These are phyloP conservation scores for Carex parvula DNA, from an alignment of 176 grass and related monocot genomes.

Conservation along the genomic window DNA sequence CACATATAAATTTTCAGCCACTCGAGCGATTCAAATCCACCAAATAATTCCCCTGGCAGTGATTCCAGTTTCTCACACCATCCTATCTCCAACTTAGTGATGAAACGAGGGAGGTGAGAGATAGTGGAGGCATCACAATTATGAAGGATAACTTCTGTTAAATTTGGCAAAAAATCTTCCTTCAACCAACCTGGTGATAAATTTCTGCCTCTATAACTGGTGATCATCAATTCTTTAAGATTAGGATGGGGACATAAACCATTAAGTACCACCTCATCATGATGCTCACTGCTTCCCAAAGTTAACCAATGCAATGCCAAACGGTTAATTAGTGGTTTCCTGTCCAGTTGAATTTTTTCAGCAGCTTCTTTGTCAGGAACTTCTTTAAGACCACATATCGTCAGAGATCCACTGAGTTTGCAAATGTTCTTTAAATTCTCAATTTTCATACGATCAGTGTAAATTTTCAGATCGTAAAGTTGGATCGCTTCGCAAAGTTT, in stretches of 20 bases:
- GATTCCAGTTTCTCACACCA: background rate
- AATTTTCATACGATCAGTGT: background rate
- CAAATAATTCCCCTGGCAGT: background rate
- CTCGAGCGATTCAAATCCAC: background rate
- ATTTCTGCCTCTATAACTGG: background rate
- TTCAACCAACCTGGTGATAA: slow-evolving; percentile 11
- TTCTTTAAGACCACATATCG: background rate
- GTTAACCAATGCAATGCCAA: background rate
- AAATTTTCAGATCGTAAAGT: background rate
- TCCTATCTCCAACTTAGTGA: background rate
- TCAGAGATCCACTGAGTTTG: background rate
- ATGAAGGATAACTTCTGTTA: background rate
- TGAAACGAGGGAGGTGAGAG: background rate
- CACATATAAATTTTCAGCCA: background rate
- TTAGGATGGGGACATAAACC: slow-evolving; percentile 24
- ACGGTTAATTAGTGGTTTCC: background rate
- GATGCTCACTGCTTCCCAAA: background rate
- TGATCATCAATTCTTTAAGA: background rate
- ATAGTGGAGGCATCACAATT: background rate
- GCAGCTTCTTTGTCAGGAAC: slow-evolving; percentile 1
- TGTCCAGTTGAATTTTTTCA: background rate
- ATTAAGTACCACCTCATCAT: slow-evolving; percentile 7
- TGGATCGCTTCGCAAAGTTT: no score
- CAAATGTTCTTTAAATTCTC: background rate
- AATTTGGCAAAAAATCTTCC: background rate